Evolutionary conservation across 306 rosid genomes (phyloP), one percentile per base, ranked within the genome.

Genomic region (Fagus sylvatica): DNA sequence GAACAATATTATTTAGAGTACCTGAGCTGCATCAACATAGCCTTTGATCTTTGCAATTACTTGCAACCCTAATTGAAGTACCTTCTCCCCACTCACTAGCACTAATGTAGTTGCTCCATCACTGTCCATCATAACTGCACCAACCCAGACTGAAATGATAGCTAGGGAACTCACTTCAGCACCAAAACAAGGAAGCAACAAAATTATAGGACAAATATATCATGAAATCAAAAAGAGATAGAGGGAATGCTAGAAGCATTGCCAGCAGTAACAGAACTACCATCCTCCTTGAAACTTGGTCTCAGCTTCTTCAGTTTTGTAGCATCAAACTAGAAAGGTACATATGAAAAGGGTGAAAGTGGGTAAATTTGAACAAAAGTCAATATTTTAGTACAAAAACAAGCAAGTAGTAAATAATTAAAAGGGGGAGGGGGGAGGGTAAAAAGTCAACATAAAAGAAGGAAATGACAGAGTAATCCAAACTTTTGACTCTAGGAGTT

Each of bases 31-130:
- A 85, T 92, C 98, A 40, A 92, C 93, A 71, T 74, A 90, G 74
- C 98, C 98, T 81, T 84, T 94, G 74, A 94, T 89, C 89, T 88
- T 90, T 46, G 95, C 97, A 80, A 94, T 90, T 74, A 92, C 93
- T 68, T 81, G 91, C 74, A 94, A 83, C 61, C 97, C 93, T 74
- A 94, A 95, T 86, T 90, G 83, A 70, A 74, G 88, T 51, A 89
- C 98, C 81, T 90, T 94, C 87, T 83, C 83, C 79, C 93, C 98
- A 64, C 97, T 94, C 85, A 94, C 93, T 75, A 94, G 82, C 73
- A 94, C 97, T 74, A 94, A 80, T 28, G 97, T 97, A 78, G 98
- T 97, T 59, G 98, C 98, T 46, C 98, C 98, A 69, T 94, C 94
- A 79, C 97, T 94, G 74, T 70, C 71, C 86, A 81, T 75, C 53